Percentiles rank a stretch among this genome's conserved stretches.
phyloP scores from a whole-genome alignment of 2,329 filamentous ascomycete species.

The Dothidotthia symphoricarpi region DNA sequence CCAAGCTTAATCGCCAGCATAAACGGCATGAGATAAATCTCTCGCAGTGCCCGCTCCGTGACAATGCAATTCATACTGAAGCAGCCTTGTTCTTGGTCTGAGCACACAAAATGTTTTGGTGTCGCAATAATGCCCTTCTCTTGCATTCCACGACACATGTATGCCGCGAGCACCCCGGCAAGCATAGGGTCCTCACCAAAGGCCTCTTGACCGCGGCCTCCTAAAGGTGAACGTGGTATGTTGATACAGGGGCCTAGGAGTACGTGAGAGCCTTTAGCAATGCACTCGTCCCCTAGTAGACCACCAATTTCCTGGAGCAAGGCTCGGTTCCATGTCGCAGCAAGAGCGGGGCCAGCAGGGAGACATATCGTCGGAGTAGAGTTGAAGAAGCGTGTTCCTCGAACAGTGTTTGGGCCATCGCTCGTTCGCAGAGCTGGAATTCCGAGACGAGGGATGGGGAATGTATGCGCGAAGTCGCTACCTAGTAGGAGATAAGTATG shows the following conservation, averaged over 20 bases:
- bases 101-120: conserved; percentile 65
- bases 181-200: conserved; percentile 13
- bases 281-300: conserved; percentile 63
- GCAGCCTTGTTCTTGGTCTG: conserved; percentile 64
- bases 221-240: conserved; percentile 9
- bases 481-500: neutral
- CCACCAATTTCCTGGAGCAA: conserved; percentile 64
- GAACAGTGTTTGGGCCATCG: conserved; percentile 66
- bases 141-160: conserved; percentile 46
- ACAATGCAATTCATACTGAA: conserved; percentile 59
- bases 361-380: conserved; percentile 63
- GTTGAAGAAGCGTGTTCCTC: conserved; percentile 60
- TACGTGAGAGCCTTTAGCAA: conserved; percentile 10
- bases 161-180: conserved; percentile 5
- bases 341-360: conserved; percentile 64
- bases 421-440: conserved; percentile 29
- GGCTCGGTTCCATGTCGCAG: conserved; percentile 68
- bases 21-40: conserved; percentile 43
- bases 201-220: conserved; percentile 14
- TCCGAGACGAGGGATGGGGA: conserved; percentile 54
- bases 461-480: conserved; percentile 61
- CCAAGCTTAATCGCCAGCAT: neutral
- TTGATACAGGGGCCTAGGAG: conserved; percentile 31
- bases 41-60: conserved; percentile 59
- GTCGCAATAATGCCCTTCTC: conserved; percentile 23